These are phyloP conservation scores for Phialocephala sp. DNA, from an alignment of 2,329 filamentous ascomycete genomes.

Conservation along the genomic window DNA sequence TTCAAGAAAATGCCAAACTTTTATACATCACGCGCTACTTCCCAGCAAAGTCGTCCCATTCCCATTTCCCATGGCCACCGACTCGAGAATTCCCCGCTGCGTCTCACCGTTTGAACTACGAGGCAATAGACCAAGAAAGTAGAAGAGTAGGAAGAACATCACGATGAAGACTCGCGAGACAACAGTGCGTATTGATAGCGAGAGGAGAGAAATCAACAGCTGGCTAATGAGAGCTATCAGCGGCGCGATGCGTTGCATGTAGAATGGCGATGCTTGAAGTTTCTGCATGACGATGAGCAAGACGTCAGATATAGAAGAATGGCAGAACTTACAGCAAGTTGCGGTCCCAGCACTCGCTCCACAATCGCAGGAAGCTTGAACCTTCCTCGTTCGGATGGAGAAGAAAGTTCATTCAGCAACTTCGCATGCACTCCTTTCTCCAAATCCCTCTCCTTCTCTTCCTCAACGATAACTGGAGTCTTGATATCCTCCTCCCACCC, in stretches of 20 bases:
- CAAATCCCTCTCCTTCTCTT: constrained; percentile 20
- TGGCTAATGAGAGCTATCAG: constrained; percentile 21
- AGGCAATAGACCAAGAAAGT: constrained; percentile 25
- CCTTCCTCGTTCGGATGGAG: neutral
- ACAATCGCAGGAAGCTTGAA: constrained; percentile 22
- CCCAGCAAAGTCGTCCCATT: constrained; percentile 11
- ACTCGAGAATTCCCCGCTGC: constrained; percentile 20
- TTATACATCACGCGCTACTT: constrained; percentile 6
- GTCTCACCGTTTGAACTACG: constrained; percentile 10
- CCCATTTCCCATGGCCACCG: constrained; percentile 13
- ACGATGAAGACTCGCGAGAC: constrained; percentile 28
- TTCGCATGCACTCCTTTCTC: constrained; percentile 28
- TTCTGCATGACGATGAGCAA: constrained; percentile 16
- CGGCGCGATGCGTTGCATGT: constrained; percentile 15
- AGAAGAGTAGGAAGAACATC: constrained; percentile 25
- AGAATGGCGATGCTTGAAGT: constrained; percentile 21
- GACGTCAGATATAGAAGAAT: neutral
- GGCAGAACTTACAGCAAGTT: constrained; percentile 23
- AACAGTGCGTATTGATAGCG: constrained; percentile 26
- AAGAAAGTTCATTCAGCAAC: constrained; percentile 21
- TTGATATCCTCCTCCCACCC: constrained; percentile 22
- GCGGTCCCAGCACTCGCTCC: constrained; percentile 23
- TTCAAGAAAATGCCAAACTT: neutral
- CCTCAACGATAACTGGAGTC: neutral
- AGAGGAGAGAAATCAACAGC: constrained; percentile 26